Base-by-base conservation (phyloP, 2,329 filamentous ascomycete species). In the Myriangium duriaei region DNA sequence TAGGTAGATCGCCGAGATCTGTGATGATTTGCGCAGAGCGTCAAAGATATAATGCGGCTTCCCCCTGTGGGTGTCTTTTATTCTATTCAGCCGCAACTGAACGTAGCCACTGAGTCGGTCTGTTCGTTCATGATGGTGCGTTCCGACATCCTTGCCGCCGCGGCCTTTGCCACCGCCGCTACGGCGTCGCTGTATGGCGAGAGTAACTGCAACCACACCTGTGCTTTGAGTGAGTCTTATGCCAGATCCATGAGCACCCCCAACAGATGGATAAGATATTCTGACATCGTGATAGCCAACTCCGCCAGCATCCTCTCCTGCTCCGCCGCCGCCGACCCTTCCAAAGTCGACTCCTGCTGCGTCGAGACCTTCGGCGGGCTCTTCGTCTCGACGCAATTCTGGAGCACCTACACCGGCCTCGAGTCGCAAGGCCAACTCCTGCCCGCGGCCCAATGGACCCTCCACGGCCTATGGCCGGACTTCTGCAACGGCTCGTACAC, bases 331-430 rank as follows among this genome's bases (percentile, higher is more conserved):
- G 69, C 67, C 4, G 54, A 57, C 15, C 62, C 52, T 7, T 29
- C 30, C 4, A 44, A 28, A 12, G 68, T 72, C 21, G 74, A 80
- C 49, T 69, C 69, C 1, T 80, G 76, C 63, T 80, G 76, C 48
- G 64, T 65, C 11, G 76, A 80, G 59, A 79, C 76, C 0, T 79
- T 62, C 47, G 76, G 76, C 17, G 76, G 76, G 3, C 62, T 80
- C 4, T 50, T 79, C 47, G 60, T 80, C 2, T 61, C 61, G 40
- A 80, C 76, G 0, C 75, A 79, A 45, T 76, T 74, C 54, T 81
- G 76, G 76, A 61, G 67, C 47, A 74, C 71, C 0, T 74, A 75
- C 51, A 79, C 76, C 0, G 75, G 74, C 2, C 61, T 66, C 19
- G 75, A 79, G 51, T 51, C 55, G 10, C 38, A 68, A 40, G 72